Evolutionary conservation across 768 basidiomycete species (phyloP).

Genomic region (Trametes cubensis): DNA sequence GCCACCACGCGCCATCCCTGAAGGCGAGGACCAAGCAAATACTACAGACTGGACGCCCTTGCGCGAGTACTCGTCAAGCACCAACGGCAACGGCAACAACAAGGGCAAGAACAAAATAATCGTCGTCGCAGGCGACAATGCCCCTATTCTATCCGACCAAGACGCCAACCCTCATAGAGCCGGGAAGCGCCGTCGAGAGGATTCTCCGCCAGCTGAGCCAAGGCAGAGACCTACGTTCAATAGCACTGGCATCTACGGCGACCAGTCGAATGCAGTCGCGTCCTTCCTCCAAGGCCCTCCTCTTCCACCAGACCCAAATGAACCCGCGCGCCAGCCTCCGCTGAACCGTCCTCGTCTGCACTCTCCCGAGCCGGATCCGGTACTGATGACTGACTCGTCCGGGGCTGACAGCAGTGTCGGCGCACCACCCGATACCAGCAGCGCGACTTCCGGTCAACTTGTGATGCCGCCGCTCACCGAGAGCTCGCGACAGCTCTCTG

Average conservation of each 20-base stretch:
- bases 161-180: neutral
- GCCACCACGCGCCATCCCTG: constrained; percentile 40
- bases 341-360: constrained; percentile 29
- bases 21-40: constrained; percentile 14
- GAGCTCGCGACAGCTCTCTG: constrained; percentile 24
- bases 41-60: constrained; percentile 59
- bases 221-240: constrained; percentile 7
- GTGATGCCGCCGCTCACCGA: constrained; percentile 18
- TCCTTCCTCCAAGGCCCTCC: constrained; percentile 49
- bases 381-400: no score
- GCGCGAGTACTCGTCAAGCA: constrained; percentile 49
- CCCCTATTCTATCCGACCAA: constrained; percentile 36
- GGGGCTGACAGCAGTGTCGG: neutral
- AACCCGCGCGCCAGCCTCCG: constrained; percentile 32
- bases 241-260: constrained; percentile 43
- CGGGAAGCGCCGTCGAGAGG: constrained; percentile 55
- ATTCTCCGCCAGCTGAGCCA: constrained; percentile 28
- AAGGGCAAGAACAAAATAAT: constrained; percentile 54
- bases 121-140: constrained; percentile 8
- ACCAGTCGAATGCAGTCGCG: constrained; percentile 58
- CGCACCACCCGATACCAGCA: neutral
- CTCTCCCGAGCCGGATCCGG: constrained; percentile 12
- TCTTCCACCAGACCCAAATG: constrained; percentile 33
- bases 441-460: neutral
- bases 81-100: constrained; percentile 69